Evolutionary conservation across 306 rosid species (phyloP).

Genomic region (Vigna reflexopilosa): DNA sequence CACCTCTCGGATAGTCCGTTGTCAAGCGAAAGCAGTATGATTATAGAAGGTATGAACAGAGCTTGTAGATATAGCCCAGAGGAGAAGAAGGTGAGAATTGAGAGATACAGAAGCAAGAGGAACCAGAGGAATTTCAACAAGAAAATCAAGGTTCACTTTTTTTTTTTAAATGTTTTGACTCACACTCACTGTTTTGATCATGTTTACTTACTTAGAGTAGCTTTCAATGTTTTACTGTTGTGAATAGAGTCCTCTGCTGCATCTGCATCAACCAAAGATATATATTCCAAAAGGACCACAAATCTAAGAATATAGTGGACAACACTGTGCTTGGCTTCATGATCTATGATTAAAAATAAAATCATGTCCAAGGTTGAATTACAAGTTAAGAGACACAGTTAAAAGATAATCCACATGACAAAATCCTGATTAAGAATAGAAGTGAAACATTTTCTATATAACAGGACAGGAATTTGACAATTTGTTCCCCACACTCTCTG

Average conservation of each 20-base stretch:
- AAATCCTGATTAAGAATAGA: constrained; percentile 12
- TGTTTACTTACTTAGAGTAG: not conserved
- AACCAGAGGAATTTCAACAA: constrained; percentile 89
- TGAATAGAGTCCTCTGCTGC: not conserved
- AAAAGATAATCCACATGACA: constrained; percentile 17
- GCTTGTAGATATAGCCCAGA: constrained; percentile 76
- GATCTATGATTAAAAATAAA: not conserved
- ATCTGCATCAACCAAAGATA: constrained; percentile 1
- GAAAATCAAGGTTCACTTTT: constrained; percentile 78
- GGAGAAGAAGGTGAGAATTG: constrained; percentile 86
- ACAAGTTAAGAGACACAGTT: not conserved
- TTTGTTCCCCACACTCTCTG: constrained; percentile 21
- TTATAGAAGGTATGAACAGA: constrained; percentile 89
- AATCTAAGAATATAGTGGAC: constrained; percentile 29
- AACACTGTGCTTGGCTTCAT: constrained; percentile 14
- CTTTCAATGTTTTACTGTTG: constrained; percentile 1
- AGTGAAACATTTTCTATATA: constrained; percentile 34
- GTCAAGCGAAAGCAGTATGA: constrained; percentile 78
- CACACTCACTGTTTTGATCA: not conserved
- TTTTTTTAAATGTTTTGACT: not conserved
- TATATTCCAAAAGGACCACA: constrained; percentile 32
- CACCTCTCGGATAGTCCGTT: constrained; percentile 60
- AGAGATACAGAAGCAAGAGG: constrained; percentile 84
- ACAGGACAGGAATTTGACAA: constrained; percentile 10
- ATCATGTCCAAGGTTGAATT: constrained; percentile 21